Evolutionary conservation across 2,329 filamentous ascomycete genomes (phyloP), one percentile per base, ranked within the genome.

Genomic region (Hypoxylon sp.): DNA sequence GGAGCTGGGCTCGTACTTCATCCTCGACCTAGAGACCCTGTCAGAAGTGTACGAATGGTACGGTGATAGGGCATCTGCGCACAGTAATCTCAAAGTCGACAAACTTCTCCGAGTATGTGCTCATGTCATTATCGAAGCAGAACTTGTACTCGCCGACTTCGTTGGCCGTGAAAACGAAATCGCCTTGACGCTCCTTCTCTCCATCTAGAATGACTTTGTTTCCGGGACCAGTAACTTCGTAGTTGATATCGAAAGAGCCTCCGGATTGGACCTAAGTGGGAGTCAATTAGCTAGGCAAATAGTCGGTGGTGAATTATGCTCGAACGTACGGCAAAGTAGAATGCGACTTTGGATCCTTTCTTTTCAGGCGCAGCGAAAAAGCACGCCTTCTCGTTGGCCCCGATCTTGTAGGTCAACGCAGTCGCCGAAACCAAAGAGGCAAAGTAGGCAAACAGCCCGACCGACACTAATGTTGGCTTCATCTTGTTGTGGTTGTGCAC

Each of bases 61-160:
- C 8, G 17, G 26, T 32, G 47, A 43, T 22, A 24, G 46, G 39
- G 32, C 41, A 51, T 43, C 32, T 55, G 80, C 90, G 66, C 82
- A 95, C 94, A 66, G 94, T 87, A 76, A 99, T 97, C 81, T 99
- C 95, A 75, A 99, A 97, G 79, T 99, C 95, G 68, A 99, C 94
- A 77, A 93, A 89, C 82, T 99, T 99, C 81, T 99, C 95, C 54
- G 94, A 90, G 77, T 97, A 97, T 0, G 94, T 98, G 75, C 92
- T 97, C 91, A 99, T 97, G 76, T 95, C 91, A 76, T 99, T 99
- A 81, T 94, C 91, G 84, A 99, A 99, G 86, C 95, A 99, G 83
- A 99, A 98, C 56, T 89, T 88, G 82, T 98, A 97, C 75, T 98
- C 94, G 69, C 95, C 95, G 6, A 86, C 75, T 54, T 93, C 88